Evolutionary conservation across 2,329 filamentous ascomycete genomes (phyloP).

Genomic region (Pestalotiopsis fici): DNA sequence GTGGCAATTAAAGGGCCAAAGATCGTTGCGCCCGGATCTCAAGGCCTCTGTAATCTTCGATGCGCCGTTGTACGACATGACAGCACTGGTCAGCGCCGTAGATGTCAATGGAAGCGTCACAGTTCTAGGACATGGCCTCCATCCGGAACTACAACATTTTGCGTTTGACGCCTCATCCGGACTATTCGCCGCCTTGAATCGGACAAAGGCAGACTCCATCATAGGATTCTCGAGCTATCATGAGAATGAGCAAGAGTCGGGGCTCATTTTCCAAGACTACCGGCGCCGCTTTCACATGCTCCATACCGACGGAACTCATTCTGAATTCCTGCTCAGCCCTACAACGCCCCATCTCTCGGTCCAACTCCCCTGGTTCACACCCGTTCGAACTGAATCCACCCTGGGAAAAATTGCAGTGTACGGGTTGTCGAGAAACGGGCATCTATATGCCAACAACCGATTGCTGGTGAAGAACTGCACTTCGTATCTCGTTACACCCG

Average conservation of each 20-base stretch:
- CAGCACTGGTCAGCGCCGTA: constrained; percentile 29
- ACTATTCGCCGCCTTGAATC: constrained; percentile 19
- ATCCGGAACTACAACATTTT: constrained; percentile 22
- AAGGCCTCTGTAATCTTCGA: constrained; percentile 33
- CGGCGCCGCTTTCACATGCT: constrained; percentile 33
- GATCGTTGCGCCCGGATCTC: constrained; percentile 44
- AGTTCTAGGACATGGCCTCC: constrained; percentile 24
- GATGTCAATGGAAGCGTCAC: constrained; percentile 27
- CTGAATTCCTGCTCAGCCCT: constrained; percentile 21
- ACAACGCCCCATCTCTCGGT: constrained; percentile 37
- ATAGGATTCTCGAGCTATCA: constrained; percentile 29
- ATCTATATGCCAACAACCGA: constrained; percentile 75
- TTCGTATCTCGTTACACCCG: constrained; percentile 79
- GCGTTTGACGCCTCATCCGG: constrained; percentile 20
- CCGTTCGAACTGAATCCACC: constrained; percentile 40
- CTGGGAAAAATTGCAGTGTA: constrained; percentile 44
- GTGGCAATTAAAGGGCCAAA: constrained; percentile 64
- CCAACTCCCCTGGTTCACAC: constrained; percentile 55
- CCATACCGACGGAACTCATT: background rate
- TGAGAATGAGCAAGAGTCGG: constrained; percentile 25
- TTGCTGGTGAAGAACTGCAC: constrained; percentile 85
- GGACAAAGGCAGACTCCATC: constrained; percentile 27
- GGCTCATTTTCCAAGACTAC: constrained; percentile 44
- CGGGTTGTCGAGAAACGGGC: constrained; percentile 74
- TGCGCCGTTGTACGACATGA: constrained; percentile 19